Evolutionary conservation across 2,329 filamentous ascomycete species (phyloP).

Genomic region (Colletotrichum plurivorum): DNA sequence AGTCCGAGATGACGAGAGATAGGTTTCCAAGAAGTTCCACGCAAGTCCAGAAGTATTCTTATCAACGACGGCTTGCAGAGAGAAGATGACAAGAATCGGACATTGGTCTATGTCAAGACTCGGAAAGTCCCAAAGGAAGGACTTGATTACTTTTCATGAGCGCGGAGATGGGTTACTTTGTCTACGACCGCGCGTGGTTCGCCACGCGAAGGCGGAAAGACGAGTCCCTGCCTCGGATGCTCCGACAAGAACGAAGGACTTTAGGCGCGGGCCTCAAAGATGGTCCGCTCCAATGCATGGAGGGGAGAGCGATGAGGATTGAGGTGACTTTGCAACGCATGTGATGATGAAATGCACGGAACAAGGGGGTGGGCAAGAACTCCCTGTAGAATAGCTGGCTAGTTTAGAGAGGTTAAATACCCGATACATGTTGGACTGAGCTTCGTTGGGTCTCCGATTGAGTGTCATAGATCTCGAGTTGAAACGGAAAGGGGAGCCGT

Average conservation of each 20-base stretch:
- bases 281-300: not conserved
- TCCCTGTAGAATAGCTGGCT: slow-evolving; percentile 36
- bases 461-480: not conserved
- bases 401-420: slow-evolving; percentile 37
- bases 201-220: not conserved
- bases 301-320: not conserved
- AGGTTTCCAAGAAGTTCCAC: slow-evolving; percentile 4
- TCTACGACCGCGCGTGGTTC: not conserved
- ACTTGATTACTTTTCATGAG: slow-evolving; percentile 13
- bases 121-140: not conserved
- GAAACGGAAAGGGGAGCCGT: not conserved
- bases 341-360: slow-evolving; percentile 32
- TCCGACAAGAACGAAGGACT: not conserved
- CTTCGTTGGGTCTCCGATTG: not conserved
- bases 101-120: slow-evolving; percentile 1
- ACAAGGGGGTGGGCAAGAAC: slow-evolving; percentile 22
- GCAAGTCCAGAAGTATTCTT: not conserved
- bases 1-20: slow-evolving; percentile 19
- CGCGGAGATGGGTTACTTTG: slow-evolving; percentile 7
- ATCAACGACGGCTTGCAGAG: slow-evolving; percentile 5
- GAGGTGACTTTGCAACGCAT: slow-evolving; percentile 25
- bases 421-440: slow-evolving; percentile 30
- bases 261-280: slow-evolving; percentile 5
- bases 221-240: not conserved
- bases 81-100: slow-evolving; percentile 3